These are phyloP conservation scores for Pseudodiploospora longispora DNA, from an alignment of 2,329 filamentous ascomycete genomes.

Conservation along the genomic window DNA sequence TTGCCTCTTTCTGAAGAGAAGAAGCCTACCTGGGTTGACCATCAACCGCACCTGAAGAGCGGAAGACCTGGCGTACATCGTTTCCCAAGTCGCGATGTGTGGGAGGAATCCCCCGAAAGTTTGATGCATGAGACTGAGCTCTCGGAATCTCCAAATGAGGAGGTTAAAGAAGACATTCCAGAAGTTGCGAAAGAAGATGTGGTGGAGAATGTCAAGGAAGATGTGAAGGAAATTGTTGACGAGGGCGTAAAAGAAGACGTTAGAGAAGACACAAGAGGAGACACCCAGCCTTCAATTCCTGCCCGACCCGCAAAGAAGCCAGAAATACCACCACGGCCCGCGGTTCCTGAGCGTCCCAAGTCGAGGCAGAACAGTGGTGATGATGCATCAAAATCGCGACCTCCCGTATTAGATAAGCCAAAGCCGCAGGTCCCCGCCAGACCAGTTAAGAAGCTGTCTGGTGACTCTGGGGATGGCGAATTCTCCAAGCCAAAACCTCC, in stretches of 20 bases:
- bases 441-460: conserved; percentile 44
- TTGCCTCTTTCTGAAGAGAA: conserved; percentile 23
- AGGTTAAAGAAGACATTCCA: conserved; percentile 7
- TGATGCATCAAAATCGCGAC: conserved; percentile 28
- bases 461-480: conserved; percentile 33
- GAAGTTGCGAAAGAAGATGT: not conserved
- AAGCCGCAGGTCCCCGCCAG: conserved; percentile 56
- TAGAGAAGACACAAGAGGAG: too few species aligned
- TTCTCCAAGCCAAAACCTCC: conserved; percentile 69
- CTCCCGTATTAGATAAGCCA: conserved; percentile 41
- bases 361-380: conserved; percentile 34
- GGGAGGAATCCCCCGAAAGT: conserved; percentile 89
- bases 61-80: conserved; percentile 50
- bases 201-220: conserved; percentile 1
- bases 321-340: conserved; percentile 30
- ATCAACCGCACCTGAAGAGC: conserved; percentile 42
- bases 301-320: conserved; percentile 30
- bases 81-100: conserved; percentile 88
- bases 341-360: conserved; percentile 46
- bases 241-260: too few species aligned
- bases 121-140: conserved; percentile 72
- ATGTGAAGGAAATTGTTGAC: conserved; percentile 8
- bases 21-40: conserved; percentile 36
- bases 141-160: conserved; percentile 23
- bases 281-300: conserved; percentile 17